A percentile compares a stretch with the other conserved stretches of the same genome.
Conservation (phyloP, 805 yeast genomes). For the Vanderwaltozyma tropicalis region DNA sequence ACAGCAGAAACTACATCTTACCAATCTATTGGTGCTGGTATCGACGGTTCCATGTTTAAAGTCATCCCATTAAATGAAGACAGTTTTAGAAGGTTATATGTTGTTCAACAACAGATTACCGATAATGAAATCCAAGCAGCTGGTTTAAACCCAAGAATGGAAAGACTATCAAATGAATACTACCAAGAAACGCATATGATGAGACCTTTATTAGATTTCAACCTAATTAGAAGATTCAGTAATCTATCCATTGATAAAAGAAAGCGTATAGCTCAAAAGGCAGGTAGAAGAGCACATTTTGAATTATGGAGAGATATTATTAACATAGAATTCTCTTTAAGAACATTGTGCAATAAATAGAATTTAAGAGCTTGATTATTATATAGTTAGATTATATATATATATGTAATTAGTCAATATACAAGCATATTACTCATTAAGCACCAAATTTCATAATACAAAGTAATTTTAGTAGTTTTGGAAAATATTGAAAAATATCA, state of each 20-base stretch:
- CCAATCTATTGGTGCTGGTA: constrained; percentile 60
- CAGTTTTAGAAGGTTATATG: constrained; percentile 68
- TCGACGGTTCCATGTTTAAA: constrained; percentile 70
- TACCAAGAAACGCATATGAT: constrained; percentile 31
- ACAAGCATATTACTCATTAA: no score
- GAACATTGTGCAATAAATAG: constrained; percentile 1
- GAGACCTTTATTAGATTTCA: constrained; percentile 59
- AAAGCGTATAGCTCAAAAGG: constrained; percentile 42
- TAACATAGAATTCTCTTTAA: constrained; percentile 39
- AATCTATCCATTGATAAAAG: constrained; percentile 49
- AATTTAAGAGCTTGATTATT: no score
- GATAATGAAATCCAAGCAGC: constrained; percentile 66
- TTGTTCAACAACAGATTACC: constrained; percentile 75
- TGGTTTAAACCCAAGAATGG: constrained; percentile 74
- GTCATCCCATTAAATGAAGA: constrained; percentile 68
- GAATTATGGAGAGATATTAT: constrained; percentile 63
- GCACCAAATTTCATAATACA: no score
- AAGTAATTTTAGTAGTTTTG: no score
- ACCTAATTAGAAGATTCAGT: constrained; percentile 43
- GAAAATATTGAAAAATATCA: no score
- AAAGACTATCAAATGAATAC: constrained; percentile 36
- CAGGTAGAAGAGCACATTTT: constrained; percentile 45
- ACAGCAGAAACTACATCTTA: constrained; percentile 28
- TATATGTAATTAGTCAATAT: background rate
- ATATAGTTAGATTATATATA: no score